phyloP scores from a whole-genome alignment of 305 asterid species.

The Galium porrigens region DNA sequence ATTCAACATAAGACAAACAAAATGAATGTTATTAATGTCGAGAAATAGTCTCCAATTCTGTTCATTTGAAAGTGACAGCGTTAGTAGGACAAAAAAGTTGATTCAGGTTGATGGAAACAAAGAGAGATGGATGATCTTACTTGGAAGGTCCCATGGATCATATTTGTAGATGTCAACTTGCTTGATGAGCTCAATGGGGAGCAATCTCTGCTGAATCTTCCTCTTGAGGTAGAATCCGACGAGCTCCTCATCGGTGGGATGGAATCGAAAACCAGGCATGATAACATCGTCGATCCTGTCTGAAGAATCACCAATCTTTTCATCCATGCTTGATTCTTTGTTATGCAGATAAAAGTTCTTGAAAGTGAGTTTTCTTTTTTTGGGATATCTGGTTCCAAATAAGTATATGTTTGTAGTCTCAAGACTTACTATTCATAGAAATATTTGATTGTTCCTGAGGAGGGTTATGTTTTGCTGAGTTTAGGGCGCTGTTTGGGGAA shows the following conservation, averaged over 20 bases:
- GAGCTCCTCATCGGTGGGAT: conserved; percentile 80
- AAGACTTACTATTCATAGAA: background rate
- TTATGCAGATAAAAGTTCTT: background rate
- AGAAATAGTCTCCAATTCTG: background rate
- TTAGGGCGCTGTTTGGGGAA: conserved; percentile 12
- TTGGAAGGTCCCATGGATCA: conserved; percentile 87
- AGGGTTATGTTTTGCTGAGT: conserved; percentile 8
- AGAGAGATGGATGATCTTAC: conserved; percentile 28
- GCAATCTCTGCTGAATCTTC: conserved; percentile 45
- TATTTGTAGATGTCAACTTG: conserved; percentile 68
- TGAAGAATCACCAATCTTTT: conserved; percentile 21
- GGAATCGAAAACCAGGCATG: conserved; percentile 77
- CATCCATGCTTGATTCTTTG: conserved; percentile 27
- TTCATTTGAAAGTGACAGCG: background rate
- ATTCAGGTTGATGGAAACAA: conserved; percentile 6
- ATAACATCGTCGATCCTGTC: conserved; percentile 56
- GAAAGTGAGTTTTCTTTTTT: background rate
- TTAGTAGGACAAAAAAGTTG: background rate
- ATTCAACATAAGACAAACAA: conserved; percentile 4
- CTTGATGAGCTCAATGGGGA: conserved; percentile 60
- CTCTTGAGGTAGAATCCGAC: conserved; percentile 55
- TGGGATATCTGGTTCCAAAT: background rate
- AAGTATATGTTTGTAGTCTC: background rate
- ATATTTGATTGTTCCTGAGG: conserved; percentile 11
- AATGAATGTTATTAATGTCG: background rate